A percentile compares a stretch with the other conserved stretches of the same genome.
Evolutionary conservation across 768 basidiomycete genomes (phyloP).

Genomic region (Lactifluus subvellereus): DNA sequence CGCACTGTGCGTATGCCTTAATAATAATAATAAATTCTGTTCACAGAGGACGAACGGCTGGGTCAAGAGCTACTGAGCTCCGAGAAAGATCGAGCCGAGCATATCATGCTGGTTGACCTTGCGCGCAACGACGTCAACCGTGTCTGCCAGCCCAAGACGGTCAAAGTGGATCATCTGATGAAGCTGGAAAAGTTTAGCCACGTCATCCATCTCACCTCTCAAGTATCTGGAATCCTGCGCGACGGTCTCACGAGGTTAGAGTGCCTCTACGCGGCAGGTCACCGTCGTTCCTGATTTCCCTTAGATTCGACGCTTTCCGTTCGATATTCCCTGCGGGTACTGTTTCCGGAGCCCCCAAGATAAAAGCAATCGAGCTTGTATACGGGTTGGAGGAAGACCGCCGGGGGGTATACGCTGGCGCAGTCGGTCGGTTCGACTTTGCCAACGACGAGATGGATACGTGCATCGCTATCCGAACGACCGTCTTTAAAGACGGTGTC

Average conservation of each 20-base stretch:
- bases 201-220: slow-evolving; percentile 95
- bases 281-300: slow-evolving; percentile 8
- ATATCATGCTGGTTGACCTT: slow-evolving; percentile 98
- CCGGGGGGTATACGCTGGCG: slow-evolving; percentile 93
- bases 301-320: slow-evolving; percentile 94
- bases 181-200: slow-evolving; percentile 92
- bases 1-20: slow-evolving; percentile 4
- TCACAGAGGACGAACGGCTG: slow-evolving; percentile 80
- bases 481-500: slow-evolving; percentile 90
- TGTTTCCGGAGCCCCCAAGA: slow-evolving; percentile 97
- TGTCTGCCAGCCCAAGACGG: slow-evolving; percentile 90
- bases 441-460: slow-evolving; percentile 94
- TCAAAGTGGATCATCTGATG: slow-evolving; percentile 96
- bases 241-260: slow-evolving; percentile 75
- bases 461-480: slow-evolving; percentile 97
- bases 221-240: slow-evolving; percentile 83
- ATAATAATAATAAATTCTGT: too few relatives aligned
- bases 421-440: slow-evolving; percentile 97
- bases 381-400: slow-evolving; percentile 81
- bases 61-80: slow-evolving; percentile 71
- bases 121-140: slow-evolving; percentile 98
- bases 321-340: slow-evolving; percentile 99
- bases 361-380: slow-evolving; percentile 94
- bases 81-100: slow-evolving; percentile 94
- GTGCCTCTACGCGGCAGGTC: neutral